Conservation (phyloP, 2,329 filamentous ascomycete genomes). For the Microcyclospora tardicrescens region DNA sequence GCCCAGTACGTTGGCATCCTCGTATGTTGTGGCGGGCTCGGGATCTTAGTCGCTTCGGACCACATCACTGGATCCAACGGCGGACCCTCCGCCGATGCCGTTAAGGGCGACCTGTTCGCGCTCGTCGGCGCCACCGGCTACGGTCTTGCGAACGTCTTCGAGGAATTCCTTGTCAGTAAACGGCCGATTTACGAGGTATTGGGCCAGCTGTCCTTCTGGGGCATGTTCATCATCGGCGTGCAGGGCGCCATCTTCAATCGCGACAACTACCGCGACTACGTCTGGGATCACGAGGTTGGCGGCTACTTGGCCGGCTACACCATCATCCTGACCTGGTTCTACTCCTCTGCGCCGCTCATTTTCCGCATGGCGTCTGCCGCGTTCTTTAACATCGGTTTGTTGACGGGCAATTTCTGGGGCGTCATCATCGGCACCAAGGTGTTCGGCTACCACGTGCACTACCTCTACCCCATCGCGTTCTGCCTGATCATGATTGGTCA, state of each 20-base stretch:
- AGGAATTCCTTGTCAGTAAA: slow-evolving; percentile 86
- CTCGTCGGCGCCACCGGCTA: slow-evolving; percentile 83
- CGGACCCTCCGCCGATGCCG: slow-evolving; percentile 52
- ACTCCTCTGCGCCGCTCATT: slow-evolving; percentile 72
- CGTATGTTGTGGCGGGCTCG: slow-evolving; percentile 81
- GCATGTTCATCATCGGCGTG: slow-evolving; percentile 77
- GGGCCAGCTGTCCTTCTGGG: slow-evolving; percentile 79
- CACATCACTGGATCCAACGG: slow-evolving; percentile 67
- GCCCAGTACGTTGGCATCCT: slow-evolving; percentile 79
- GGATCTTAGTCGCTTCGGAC: slow-evolving; percentile 74
- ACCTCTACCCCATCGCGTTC: slow-evolving; percentile 90
- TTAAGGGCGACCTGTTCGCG: slow-evolving; percentile 90
- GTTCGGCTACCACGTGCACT: slow-evolving; percentile 69
- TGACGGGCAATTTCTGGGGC: slow-evolving; percentile 96
- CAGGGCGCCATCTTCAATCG: slow-evolving; percentile 91
- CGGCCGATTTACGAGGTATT: slow-evolving; percentile 86
- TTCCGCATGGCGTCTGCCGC: slow-evolving; percentile 82
- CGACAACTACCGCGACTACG: slow-evolving; percentile 43
- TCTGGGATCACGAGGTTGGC: slow-evolving; percentile 42
- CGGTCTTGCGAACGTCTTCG: slow-evolving; percentile 77
- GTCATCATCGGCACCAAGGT: slow-evolving; percentile 83
- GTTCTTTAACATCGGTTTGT: slow-evolving; percentile 89
- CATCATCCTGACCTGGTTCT: slow-evolving; percentile 69
- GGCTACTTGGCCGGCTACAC: slow-evolving; percentile 90
- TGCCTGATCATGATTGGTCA: slow-evolving; percentile 80